Evolutionary conservation across 78 protist species (phyloP), one percentile per base, ranked within the genome.

Genomic region (Isochrysis galbana): DNA sequence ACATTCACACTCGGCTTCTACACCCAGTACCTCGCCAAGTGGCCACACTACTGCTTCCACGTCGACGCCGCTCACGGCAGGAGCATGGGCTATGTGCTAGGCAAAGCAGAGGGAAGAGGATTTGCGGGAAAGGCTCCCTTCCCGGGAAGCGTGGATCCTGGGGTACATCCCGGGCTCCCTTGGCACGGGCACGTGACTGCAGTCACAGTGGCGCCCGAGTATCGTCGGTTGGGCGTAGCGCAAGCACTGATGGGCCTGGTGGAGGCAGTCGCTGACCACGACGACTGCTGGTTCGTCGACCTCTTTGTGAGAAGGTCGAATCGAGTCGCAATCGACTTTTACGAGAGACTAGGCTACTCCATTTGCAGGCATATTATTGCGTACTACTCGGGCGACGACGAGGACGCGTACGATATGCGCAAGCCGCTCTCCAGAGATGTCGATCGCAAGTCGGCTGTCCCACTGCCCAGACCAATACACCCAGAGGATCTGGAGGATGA

Each of bases 131-230:
- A 70, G 41, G 77, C 77, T 10, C 96, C 97, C 42, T 91, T 97
- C 93, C 98, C 98, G 7, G 97, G 96, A 94, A n/a, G n/a, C n/a
- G n/a, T n/a, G n/a, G n/a, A n/a, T n/a, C n/a, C n/a, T n/a, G n/a
- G n/a, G n/a, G 98, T 94, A 39, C 98, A 97, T 80, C 98, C 4
- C 41, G 96, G 91, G 23, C 94, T 92, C 67, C 90, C 93, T n/a
- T 95, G 98, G 99, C 99, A 98, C 91, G 99, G 99, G 0, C 99
- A 98, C 90, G 99, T 98, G 26, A 97, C 99, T 23, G 99, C 99
- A 0, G 94, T 98, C 32, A 98, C 99, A 0, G 99, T 98, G 4
- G 97, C 98, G 19, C 99, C 99, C n/a, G 97, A 94, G 61, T 88
- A 36, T 54, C 91, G 94, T 1, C 91, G 94, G 2, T 82, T 92